A percentile compares a stretch with the other conserved stretches of the same genome.
phyloP scores from a whole-genome alignment of 176 grass and related monocot species.

The Zoysia japonica region DNA sequence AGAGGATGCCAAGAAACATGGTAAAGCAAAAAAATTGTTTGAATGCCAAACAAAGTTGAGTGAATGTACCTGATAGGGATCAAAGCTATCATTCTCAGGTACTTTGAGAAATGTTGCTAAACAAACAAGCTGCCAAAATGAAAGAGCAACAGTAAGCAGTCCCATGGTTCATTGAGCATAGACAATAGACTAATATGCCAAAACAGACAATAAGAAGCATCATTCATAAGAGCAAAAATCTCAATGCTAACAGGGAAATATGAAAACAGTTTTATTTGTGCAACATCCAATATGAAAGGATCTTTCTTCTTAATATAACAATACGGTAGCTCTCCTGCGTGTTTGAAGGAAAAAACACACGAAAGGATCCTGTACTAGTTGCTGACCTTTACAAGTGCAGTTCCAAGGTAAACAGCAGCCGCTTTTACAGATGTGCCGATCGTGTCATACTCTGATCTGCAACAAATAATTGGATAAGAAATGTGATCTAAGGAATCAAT shows the following conservation, averaged over 20 bases:
- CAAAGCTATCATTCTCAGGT: conserved; percentile 93
- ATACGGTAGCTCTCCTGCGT: too few relatives aligned
- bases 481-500: neutral
- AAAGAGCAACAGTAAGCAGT: conserved; percentile 37
- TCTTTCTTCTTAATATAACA: too few relatives aligned
- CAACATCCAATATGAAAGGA: too few relatives aligned
- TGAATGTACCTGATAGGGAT: conserved; percentile 84
- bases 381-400: conserved; percentile 91
- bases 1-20: conserved; percentile 18
- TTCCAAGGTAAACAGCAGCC: conserved; percentile 82
- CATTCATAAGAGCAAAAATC: conserved; percentile 3
- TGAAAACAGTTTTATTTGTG: too few relatives aligned
- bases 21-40: conserved; percentile 22
- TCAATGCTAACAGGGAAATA: neutral
- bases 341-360: too few relatives aligned
- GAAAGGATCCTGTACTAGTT: neutral
- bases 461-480: conserved; percentile 28
- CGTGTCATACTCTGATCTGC: conserved; percentile 96
- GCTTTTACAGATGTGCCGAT: conserved; percentile 93
- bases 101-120: conserved; percentile 96
- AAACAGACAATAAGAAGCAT: conserved; percentile 13
- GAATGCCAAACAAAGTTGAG: neutral
- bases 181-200: neutral
- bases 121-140: conserved; percentile 80
- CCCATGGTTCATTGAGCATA: neutral